Evolutionary conservation across 257 asterid species (phyloP), one percentile per base, ranked within the genome.

Genomic region (Solanum ossicruentum): DNA sequence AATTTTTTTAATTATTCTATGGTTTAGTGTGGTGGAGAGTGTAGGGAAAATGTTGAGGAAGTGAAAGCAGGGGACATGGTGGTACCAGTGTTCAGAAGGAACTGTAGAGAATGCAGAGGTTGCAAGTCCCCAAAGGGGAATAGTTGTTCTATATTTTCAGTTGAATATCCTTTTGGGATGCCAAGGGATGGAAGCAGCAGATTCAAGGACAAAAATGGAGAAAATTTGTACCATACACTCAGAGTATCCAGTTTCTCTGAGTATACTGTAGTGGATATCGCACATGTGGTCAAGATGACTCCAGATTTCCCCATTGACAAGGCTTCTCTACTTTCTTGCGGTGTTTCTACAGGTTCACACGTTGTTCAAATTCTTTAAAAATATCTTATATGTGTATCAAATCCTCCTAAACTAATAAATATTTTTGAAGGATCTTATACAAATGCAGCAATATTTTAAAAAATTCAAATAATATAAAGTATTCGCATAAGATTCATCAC

Each of bases 31-130:
- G 77, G 91, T 90, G 55, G 92, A 88, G 85, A 90, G 91, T 66
- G 91, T 88, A 91, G 91, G 23, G 90, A 90, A 36, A 12, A 86
- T 21, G 92, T 90, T 87, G 88, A 86, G 87, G 92, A 90, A 87
- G 87, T 88, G 21, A 84, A 86, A 83, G 84, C 21, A 60, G 92
- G 92, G n/a, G 92, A 88, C 26, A 3, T 56, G n/a, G 92, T 90
- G 32, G 12, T 90, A 1, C 91, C 91, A 10, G 84, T 88, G 8
- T 88, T 88, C 69, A 84, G 52, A 10, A 86, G 89, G 67, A 85
- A 89, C 66, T 89, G 93, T 78, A 89, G 86, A 7, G 89, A 90
- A 47, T 90, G 93, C 89, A 89, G 78, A 66, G 92, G 88, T 41
- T 90, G 92, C 85, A 83, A 79, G 70, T 86, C 85, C 0, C 49